Base-by-base conservation (phyloP, 2,329 filamentous ascomycete genomes). In the Alternaria gaisen region DNA sequence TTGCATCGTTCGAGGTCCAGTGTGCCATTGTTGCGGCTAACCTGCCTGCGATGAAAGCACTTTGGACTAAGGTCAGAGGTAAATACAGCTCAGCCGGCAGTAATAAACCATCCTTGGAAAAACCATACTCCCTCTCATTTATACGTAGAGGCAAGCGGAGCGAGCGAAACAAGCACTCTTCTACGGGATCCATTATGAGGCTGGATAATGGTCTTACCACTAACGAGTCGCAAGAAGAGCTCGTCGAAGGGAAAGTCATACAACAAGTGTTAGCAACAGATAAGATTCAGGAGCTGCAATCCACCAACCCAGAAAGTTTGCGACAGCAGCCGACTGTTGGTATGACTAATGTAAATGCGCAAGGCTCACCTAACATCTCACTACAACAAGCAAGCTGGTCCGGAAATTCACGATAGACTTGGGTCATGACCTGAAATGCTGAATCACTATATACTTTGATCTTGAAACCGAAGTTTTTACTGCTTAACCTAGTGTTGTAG, bases 21-120 rank as follows among this genome's bases (percentile, higher is more conserved):
- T 59, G 16, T 12, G 52, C 51, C 9, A 59, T 59, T 18, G 42
- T 60, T 14, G 52, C 57, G 36, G 38, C 38, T 24, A 60, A 60
- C 16, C 18, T 56, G 4, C 52, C 52, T 5, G 53, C 52, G 6
- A 54, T 51, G n/a, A 56, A 56, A 22, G 36, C 52, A 24, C 57
- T 60, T 1, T 60, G 44, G 44, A 44, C 22, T 12, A 50, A 50
- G 6, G n/a, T 38, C 16, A 50, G 36, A 20, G 52, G 52, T 12
- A 36, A 32, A 32, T 30, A 34, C 44, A 32, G 44, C 34, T 18
- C 34, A 20, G n/a, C n/a, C 5, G 44, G 22, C 10, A 56, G 53
- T 32, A 6, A 43, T 4, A 22, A 48, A 3, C 26, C 10, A 8
- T 48, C 46, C n/a, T 7, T 22, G 12, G 18, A 56, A 0, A 51